phyloP scores from a whole-genome alignment of 768 basidiomycete genomes.

The Asterophora parasitica region DNA sequence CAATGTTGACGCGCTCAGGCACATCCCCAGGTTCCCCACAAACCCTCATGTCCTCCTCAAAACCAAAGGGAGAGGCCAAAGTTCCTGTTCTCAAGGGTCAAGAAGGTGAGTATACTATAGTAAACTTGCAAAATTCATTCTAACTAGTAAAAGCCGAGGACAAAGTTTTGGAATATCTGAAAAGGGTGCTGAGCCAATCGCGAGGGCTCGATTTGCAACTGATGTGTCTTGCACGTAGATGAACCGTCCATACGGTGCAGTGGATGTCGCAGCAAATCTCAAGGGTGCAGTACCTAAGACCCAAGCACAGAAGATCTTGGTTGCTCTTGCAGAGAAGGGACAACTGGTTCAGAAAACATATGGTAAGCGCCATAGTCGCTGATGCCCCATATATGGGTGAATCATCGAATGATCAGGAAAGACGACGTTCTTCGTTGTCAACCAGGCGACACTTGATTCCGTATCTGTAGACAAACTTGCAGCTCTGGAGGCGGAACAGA shows the following conservation, averaged over 20 bases:
- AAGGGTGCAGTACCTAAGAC: conserved; percentile 87
- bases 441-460: conserved; percentile 67
- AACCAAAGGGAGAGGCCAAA: conserved; percentile 51
- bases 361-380: conserved; percentile 37
- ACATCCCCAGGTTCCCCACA: background rate
- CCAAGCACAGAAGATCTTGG: conserved; percentile 78
- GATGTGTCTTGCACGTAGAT: conserved; percentile 43
- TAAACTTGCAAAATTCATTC: background rate
- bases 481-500: conserved; percentile 55
- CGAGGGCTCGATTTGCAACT: conserved; percentile 4
- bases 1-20: no score
- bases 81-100: conserved; percentile 64
- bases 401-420: conserved; percentile 50
- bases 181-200: conserved; percentile 40
- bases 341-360: conserved; percentile 79
- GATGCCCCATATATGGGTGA: conserved; percentile 9
- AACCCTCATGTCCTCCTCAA: conserved; percentile 40
- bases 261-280: conserved; percentile 86
- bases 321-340: conserved; percentile 80
- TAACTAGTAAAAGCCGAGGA: conserved; percentile 54
- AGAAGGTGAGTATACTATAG: conserved; percentile 43
- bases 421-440: conserved; percentile 81
- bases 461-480: conserved; percentile 59
- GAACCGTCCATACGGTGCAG: conserved; percentile 92
- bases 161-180: conserved; percentile 73